Evolutionary conservation across 2,329 filamentous ascomycete genomes (phyloP).

Genomic region (Cordyceps cateniannulata): DNA sequence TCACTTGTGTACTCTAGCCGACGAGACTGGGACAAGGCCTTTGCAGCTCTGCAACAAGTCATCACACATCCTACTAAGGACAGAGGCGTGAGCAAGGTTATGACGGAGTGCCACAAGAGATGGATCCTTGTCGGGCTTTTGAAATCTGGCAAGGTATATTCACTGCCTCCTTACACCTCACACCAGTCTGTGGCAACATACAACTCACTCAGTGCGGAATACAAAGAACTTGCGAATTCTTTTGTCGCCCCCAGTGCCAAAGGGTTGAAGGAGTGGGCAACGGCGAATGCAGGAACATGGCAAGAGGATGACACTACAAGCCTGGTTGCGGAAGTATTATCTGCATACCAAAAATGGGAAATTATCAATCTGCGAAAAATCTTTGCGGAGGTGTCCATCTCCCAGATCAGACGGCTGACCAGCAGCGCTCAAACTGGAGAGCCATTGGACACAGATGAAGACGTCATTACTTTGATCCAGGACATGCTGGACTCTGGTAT

Average conservation of each 20-base stretch:
- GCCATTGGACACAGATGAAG: conserved; percentile 33
- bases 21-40: conserved; percentile 56
- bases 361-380: conserved; percentile 66
- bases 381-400: conserved; percentile 55
- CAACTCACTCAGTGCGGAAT: conserved; percentile 57
- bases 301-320: conserved; percentile 64
- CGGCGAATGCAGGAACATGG: conserved; percentile 54
- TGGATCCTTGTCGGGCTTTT: conserved; percentile 77
- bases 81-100: conserved; percentile 62
- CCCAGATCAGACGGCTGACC: conserved; percentile 45
- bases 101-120: conserved; percentile 87
- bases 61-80: conserved; percentile 62
- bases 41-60: conserved; percentile 55
- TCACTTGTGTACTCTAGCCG: conserved; percentile 59
- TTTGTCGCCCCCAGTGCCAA: conserved; percentile 54
- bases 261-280: conserved; percentile 58
- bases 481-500: conserved; percentile 51
- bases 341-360: conserved; percentile 68
- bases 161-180: conserved; percentile 51
- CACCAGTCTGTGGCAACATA: conserved; percentile 48
- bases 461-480: conserved; percentile 41
- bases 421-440: conserved; percentile 47
- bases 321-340: conserved; percentile 62
- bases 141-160: conserved; percentile 52
- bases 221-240: conserved; percentile 60